Percentiles rank a stretch among this genome's conserved stretches.
These are phyloP conservation scores for Glonium stellatum DNA, from an alignment of 495 filamentous ascomycete genomes.

Conservation along the genomic window DNA sequence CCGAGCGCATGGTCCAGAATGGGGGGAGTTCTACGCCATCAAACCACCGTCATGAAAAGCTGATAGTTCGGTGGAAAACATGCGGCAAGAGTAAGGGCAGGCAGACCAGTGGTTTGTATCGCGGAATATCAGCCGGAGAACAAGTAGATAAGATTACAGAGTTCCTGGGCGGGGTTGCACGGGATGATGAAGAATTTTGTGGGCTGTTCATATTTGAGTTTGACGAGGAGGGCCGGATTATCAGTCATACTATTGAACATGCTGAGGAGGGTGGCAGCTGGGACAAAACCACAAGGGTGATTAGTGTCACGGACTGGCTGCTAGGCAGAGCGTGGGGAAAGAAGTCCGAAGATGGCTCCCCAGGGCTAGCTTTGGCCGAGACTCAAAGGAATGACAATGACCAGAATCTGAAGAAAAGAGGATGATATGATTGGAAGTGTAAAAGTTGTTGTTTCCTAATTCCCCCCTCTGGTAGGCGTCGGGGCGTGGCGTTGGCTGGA, in stretches of 20 bases:
- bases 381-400: background rate
- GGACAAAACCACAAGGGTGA: slow-evolving; percentile 64
- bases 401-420: slow-evolving; percentile 1
- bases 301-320: slow-evolving; percentile 84
- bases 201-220: slow-evolving; percentile 95
- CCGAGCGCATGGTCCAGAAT: slow-evolving; percentile 74
- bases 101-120: slow-evolving; percentile 38
- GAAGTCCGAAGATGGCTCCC: slow-evolving; percentile 38
- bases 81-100: slow-evolving; percentile 41
- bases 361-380: slow-evolving; percentile 35
- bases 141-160: slow-evolving; percentile 47
- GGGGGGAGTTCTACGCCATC: slow-evolving; percentile 31
- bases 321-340: slow-evolving; percentile 54
- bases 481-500: background rate
- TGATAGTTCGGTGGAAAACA: slow-evolving; percentile 82
- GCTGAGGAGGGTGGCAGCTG: slow-evolving; percentile 69
- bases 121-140: slow-evolving; percentile 37
- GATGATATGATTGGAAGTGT: background rate
- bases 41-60: slow-evolving; percentile 58
- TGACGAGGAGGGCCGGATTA: slow-evolving; percentile 76
- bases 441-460: background rate
- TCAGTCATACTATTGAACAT: slow-evolving; percentile 89
- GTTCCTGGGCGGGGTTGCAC: slow-evolving; percentile 38
- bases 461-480: background rate
- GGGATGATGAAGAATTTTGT: slow-evolving; percentile 54